phyloP scores from a whole-genome alignment of 1,284 basidiomycete genomes.

The Rhodofomes roseus region DNA sequence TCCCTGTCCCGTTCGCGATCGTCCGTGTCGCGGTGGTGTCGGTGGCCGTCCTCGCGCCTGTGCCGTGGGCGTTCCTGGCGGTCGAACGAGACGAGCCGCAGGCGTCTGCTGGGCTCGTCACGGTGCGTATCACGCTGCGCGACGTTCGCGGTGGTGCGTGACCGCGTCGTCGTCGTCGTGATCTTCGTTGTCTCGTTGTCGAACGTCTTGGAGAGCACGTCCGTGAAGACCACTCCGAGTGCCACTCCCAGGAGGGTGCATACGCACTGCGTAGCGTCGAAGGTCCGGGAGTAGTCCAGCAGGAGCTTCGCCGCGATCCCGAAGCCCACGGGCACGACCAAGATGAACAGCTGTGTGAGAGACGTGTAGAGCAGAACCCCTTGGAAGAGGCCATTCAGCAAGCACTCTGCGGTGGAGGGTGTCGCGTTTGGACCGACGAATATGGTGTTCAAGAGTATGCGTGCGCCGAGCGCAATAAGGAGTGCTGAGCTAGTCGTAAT shows the following conservation, averaged over 20 bases:
- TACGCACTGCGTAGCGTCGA: constrained; percentile 49
- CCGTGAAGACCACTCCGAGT: constrained; percentile 61
- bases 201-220: constrained; percentile 59
- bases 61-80: constrained; percentile 17
- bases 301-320: constrained; percentile 57
- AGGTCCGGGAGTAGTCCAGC: constrained; percentile 51
- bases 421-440: constrained; percentile 32
- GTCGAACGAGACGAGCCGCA: constrained; percentile 28
- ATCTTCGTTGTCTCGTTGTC: constrained; percentile 34
- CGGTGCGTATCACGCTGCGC: constrained; percentile 10
- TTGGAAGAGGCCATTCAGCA: constrained; percentile 71
- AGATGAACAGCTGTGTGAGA: constrained; percentile 47
- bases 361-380: constrained; percentile 70
- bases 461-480: constrained; percentile 58
- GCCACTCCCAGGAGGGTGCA: constrained; percentile 60
- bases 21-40: constrained; percentile 14
- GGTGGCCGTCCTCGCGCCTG: constrained; percentile 11
- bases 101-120: constrained; percentile 24
- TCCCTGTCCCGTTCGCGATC: constrained; percentile 19
- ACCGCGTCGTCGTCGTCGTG: constrained; percentile 7
- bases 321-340: constrained; percentile 52
- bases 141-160: constrained; percentile 5
- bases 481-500: constrained; percentile 41
- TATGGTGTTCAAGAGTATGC: constrained; percentile 54
- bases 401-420: constrained; percentile 49